Conservation (phyloP, 768 basidiomycete species). For the Tricholoma matsutake region DNA sequence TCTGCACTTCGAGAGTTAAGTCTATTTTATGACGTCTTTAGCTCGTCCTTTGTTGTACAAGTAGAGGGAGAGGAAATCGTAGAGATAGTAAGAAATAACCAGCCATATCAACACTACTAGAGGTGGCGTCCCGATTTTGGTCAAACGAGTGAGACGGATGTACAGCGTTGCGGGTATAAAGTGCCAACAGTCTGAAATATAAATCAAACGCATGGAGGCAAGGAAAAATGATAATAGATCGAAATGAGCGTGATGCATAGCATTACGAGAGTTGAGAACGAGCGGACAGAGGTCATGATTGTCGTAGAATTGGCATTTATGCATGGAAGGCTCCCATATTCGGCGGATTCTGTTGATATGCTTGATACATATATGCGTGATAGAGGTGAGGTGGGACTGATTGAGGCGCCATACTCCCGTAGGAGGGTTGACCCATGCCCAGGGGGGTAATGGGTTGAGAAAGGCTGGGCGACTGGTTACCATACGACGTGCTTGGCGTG, state of each 20-base stretch:
- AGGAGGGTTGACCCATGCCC: constrained; percentile 65
- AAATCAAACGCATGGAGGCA: constrained; percentile 35
- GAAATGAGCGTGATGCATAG: constrained; percentile 33
- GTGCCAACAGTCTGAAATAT: constrained; percentile 28
- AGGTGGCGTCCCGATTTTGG: constrained; percentile 21
- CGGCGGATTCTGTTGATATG: constrained; percentile 74
- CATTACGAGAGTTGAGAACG: constrained; percentile 30
- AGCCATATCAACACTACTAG: constrained; percentile 36
- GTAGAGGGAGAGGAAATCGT: constrained; percentile 27
- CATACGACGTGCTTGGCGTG: constrained; percentile 41
- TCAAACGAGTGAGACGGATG: constrained; percentile 29
- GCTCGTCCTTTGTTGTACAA: constrained; percentile 46
- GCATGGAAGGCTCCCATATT: constrained; percentile 78
- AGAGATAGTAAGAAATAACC: constrained; percentile 30
- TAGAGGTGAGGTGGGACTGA: constrained; percentile 67
- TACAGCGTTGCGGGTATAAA: constrained; percentile 37
- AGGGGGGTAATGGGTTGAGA: constrained; percentile 54
- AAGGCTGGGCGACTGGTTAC: constrained; percentile 59
- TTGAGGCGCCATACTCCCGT: constrained; percentile 56
- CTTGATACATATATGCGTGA: constrained; percentile 81
- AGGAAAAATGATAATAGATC: constrained; percentile 26
- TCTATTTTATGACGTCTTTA: constrained; percentile 33
- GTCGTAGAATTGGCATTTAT: constrained; percentile 43
- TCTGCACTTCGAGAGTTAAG: constrained; percentile 18
- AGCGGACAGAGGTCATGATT: constrained; percentile 36